These are phyloP conservation scores for Xylariomycetidae sp. DNA, from an alignment of 2,329 filamentous ascomycete species.

Conservation along the genomic window DNA sequence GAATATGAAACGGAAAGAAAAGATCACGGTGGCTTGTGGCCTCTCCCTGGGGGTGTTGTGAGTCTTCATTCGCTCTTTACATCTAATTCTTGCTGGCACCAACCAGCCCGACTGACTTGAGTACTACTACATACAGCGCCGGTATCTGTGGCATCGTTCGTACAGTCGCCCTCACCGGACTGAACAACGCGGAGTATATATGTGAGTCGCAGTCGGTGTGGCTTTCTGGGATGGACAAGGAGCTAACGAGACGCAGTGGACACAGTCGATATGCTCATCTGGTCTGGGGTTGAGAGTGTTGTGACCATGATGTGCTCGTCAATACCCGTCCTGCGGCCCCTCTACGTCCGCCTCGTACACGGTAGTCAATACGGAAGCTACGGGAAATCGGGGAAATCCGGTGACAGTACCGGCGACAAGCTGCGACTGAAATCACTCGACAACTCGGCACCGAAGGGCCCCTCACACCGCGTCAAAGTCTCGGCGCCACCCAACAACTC, in stretches of 20 bases:
- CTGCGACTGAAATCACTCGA: background rate
- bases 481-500: background rate
- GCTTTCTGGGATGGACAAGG: conserved; percentile 14
- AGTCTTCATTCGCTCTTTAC: conserved; percentile 7
- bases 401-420: background rate
- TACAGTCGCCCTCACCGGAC: conserved; percentile 21
- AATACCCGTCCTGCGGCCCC: conserved; percentile 34
- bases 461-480: background rate
- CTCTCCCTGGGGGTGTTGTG: conserved; percentile 39
- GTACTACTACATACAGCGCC: conserved; percentile 14
- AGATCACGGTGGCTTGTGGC: conserved; percentile 36
- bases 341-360: conserved; percentile 23
- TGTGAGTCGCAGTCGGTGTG: conserved; percentile 15
- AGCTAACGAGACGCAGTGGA: conserved; percentile 22
- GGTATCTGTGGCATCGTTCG: conserved; percentile 24
- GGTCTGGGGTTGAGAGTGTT: conserved; percentile 34
- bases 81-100: conserved; percentile 12
- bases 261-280: conserved; percentile 31
- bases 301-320: conserved; percentile 36
- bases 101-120: conserved; percentile 11
- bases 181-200: conserved; percentile 25
- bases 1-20: conserved; percentile 40
- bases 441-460: background rate
- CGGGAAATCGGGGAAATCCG: background rate
- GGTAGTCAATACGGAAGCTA: conserved; percentile 1